These are phyloP conservation scores for Conringia planisiliqua DNA, from an alignment of 345 rosid species.

Conservation along the genomic window DNA sequence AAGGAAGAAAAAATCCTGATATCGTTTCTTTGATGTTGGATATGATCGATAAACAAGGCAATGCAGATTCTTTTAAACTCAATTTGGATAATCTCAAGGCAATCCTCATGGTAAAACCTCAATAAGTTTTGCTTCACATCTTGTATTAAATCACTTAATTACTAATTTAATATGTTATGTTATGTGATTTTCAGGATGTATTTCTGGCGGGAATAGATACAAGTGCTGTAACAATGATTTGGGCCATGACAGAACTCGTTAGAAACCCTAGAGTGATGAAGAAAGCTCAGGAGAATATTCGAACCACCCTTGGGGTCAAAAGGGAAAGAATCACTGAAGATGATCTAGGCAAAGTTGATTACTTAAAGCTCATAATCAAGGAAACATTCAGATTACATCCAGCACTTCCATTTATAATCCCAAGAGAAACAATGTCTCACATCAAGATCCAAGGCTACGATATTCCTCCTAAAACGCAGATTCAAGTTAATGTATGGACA, in stretches of 20 bases:
- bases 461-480: conserved; percentile 43
- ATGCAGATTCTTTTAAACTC: background rate
- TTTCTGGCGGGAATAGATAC: conserved; percentile 64
- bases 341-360: conserved; percentile 55
- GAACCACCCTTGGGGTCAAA: conserved; percentile 37
- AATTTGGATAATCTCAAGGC: conserved; percentile 19
- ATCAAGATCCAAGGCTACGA: conserved; percentile 38
- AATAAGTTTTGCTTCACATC: background rate
- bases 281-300: conserved; percentile 50
- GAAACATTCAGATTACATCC: conserved; percentile 69
- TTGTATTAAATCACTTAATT: background rate
- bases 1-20: conserved; percentile 24
- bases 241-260: conserved; percentile 62
- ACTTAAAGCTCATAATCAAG: conserved; percentile 51
- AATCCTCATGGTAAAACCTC: conserved; percentile 19
- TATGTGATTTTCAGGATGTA: conserved; percentile 39
- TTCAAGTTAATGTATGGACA: conserved; percentile 48
- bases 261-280: conserved; percentile 55
- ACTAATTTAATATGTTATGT: background rate
- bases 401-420: conserved; percentile 36
- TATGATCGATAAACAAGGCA: background rate
- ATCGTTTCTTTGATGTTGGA: conserved; percentile 25
- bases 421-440: conserved; percentile 44
- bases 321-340: conserved; percentile 42
- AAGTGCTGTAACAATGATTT: conserved; percentile 46